phyloP scores from a whole-genome alignment of 371 early-diverging fungal genomes.

The Mucor piriformis region DNA sequence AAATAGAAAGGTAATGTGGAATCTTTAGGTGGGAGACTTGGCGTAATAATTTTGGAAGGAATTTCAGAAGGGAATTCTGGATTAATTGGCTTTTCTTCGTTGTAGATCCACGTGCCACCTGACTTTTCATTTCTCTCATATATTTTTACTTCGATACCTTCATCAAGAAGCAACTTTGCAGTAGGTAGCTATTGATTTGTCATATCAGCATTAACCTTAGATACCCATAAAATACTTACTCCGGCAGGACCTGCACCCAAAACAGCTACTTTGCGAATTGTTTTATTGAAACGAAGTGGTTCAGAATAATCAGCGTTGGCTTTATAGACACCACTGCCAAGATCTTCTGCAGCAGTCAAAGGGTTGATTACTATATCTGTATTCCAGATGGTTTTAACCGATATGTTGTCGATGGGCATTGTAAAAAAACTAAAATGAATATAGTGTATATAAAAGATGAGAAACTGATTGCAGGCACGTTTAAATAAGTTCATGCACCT shows the following conservation, averaged over 20 bases:
- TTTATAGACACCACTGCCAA: not conserved
- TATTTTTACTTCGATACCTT: slow-evolving; percentile 37
- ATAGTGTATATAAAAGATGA: too few species aligned
- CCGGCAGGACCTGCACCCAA: slow-evolving; percentile 52
- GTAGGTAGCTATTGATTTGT: slow-evolving; percentile 27
- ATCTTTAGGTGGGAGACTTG: slow-evolving; percentile 11
- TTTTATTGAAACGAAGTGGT: slow-evolving; percentile 5
- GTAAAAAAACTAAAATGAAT: too few species aligned
- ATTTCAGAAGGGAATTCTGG: slow-evolving; percentile 22
- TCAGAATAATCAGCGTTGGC: not conserved
- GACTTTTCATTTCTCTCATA: slow-evolving; percentile 33
- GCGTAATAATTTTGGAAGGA: slow-evolving; percentile 16
- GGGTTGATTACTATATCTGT: slow-evolving; percentile 1
- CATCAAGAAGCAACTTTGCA: slow-evolving; percentile 37
- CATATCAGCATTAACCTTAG: not conserved
- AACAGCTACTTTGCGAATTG: slow-evolving; percentile 38
- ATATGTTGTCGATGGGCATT: slow-evolving; percentile 24
- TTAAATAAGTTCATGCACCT: too few species aligned
- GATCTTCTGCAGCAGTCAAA: not conserved
- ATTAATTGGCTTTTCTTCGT: slow-evolving; percentile 19
- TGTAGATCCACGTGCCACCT: slow-evolving; percentile 41
- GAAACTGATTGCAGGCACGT: too few species aligned
- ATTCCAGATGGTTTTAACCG: slow-evolving; percentile 13
- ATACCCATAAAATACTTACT: slow-evolving; percentile 8
- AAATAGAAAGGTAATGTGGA: not conserved